Evolutionary conservation across 2,329 filamentous ascomycete species (phyloP).

Genomic region (Zasmidium cellare): DNA sequence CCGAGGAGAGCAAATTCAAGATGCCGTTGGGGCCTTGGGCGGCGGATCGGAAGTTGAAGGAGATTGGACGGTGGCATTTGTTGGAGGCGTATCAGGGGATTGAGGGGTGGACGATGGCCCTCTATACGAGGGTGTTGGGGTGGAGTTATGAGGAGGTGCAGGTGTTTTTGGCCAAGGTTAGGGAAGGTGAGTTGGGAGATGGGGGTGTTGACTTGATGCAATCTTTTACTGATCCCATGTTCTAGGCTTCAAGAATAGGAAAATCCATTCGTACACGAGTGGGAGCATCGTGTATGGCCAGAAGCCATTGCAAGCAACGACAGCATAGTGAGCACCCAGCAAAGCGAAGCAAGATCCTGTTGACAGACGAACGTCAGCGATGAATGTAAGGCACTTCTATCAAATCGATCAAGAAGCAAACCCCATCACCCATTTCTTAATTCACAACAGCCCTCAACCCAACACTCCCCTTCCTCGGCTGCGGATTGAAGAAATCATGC

Average conservation of each 20-base stretch:
- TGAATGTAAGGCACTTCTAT: too few species aligned
- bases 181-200: slow-evolving; percentile 26
- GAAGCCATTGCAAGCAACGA: slow-evolving; percentile 4
- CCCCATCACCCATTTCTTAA: too few species aligned
- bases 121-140: slow-evolving; percentile 37
- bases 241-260: slow-evolving; percentile 13
- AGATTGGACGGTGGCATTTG: slow-evolving; percentile 37
- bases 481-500: slow-evolving; percentile 15
- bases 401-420: too few species aligned
- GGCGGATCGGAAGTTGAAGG: slow-evolving; percentile 37
- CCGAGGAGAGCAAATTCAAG: slow-evolving; percentile 38
- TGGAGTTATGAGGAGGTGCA: slow-evolving; percentile 45
- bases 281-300: slow-evolving; percentile 7
- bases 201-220: not conserved
- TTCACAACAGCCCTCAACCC: slow-evolving; percentile 11
- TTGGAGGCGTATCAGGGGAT: slow-evolving; percentile 40
- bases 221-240: too few species aligned
- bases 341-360: not conserved
- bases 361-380: not conserved
- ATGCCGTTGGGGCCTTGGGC: slow-evolving; percentile 44
- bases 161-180: slow-evolving; percentile 42
- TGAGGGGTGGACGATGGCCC: slow-evolving; percentile 41
- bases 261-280: slow-evolving; percentile 7
- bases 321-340: not conserved
- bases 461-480: slow-evolving; percentile 3